These are phyloP conservation scores for Gamarada debralockiae DNA, from an alignment of 495 filamentous ascomycete genomes.

Conservation along the genomic window DNA sequence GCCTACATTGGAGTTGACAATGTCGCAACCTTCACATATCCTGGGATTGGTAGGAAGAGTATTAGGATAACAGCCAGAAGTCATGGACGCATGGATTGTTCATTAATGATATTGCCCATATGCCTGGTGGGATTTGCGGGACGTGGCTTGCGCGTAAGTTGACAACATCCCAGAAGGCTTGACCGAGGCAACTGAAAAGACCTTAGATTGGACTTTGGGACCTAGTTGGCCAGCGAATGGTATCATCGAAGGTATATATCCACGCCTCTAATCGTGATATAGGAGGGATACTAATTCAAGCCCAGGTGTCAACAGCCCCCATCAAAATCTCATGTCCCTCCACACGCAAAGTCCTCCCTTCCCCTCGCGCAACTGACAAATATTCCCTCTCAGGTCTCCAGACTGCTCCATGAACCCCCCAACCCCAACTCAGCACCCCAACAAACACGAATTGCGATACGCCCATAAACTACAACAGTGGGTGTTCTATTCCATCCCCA, in stretches of 20 bases:
- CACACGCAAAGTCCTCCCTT: conserved; percentile 49
- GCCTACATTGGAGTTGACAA: too few relatives aligned
- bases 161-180: too few relatives aligned
- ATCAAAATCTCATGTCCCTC: conserved; percentile 65
- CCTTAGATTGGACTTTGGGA: conserved; percentile 51
- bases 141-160: too few relatives aligned
- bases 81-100: conserved; percentile 45
- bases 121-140: conserved; percentile 60
- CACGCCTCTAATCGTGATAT: too few relatives aligned
- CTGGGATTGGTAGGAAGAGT: too few relatives aligned
- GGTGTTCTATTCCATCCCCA: conserved; percentile 45
- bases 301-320: conserved; percentile 59
- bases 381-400: too few relatives aligned
- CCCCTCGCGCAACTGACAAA: too few relatives aligned
- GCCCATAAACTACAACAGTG: conserved; percentile 38
- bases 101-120: conserved; percentile 71
- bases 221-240: conserved; percentile 72
- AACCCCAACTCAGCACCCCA: conserved; percentile 44
- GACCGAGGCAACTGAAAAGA: too few relatives aligned
- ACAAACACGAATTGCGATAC: conserved; percentile 31
- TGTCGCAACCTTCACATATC: too few relatives aligned
- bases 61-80: too few relatives aligned
- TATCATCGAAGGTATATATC: conserved; percentile 64
- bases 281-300: too few relatives aligned
- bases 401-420: too few relatives aligned